Evolutionary conservation across 2,329 filamentous ascomycete genomes (phyloP), one percentile per base, ranked within the genome.

Genomic region (Aspergillus fructus): DNA sequence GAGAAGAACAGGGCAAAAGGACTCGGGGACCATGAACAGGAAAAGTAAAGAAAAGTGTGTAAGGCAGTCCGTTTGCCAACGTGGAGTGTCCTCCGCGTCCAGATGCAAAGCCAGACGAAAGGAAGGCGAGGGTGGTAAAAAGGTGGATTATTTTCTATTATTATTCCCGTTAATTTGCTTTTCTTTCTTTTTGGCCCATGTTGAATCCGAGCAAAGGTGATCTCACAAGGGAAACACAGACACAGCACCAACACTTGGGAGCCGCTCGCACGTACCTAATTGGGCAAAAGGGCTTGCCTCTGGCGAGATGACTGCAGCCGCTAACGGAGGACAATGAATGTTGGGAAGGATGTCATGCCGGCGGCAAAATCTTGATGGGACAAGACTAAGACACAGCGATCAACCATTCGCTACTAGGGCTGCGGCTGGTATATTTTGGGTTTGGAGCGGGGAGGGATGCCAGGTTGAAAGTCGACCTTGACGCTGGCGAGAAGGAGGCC

Each of bases 281-380:
- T 58, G 56, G 61, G 57, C 58, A 65, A 66, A 49, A 51, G 59
- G 59, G 54, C 59, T 62, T 66, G 49, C 55, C 60, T 48, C 55
- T 53, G 55, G 56, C 46, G 49, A 59, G 59, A 62, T 59, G 58
- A 53, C 55, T 55, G 56, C 61, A 62, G 62, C 54, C 63, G 67
- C 65, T 66, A 59, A 61, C 53, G 56, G 58, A 55, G 58, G 62
- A 58, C 58, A 66, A 64, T 63, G 61, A 56, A 63, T 59, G 58
- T 60, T 60, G 49, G 50, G 54, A 56, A 58, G 49, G 58, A 63
- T 64, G 64, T 63, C 59, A 64, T 61, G 59, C 63, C 62, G 59
- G 62, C 62, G 61, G 59, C 64, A 64, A 63, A 56, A 62, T 66
- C 59, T 55, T 59, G 55, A 63, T 61, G 56, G 59, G 63, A 60